These are phyloP conservation scores for Hyparrhenia diplandra DNA, from an alignment of 176 grass and related monocot genomes.

Conservation along the genomic window DNA sequence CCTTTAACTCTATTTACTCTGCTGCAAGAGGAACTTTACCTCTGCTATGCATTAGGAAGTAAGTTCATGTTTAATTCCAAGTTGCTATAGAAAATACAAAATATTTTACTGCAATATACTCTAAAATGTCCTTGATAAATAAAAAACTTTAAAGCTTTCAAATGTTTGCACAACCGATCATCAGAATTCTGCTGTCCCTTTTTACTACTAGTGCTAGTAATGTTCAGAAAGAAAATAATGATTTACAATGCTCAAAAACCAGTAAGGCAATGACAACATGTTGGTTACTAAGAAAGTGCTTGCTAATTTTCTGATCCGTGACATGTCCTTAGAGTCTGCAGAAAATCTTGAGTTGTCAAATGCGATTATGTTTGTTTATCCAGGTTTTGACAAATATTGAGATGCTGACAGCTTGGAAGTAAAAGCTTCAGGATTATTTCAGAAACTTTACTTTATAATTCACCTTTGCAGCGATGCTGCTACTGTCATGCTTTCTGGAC, in stretches of 20 bases:
- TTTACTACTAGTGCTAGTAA: not conserved
- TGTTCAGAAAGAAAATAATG: not conserved
- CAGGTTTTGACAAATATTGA: not conserved
- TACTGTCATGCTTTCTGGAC: constrained; percentile 93
- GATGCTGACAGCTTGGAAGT: constrained; percentile 12
- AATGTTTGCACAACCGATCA: not conserved
- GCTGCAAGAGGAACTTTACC: not conserved
- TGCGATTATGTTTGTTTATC: not conserved
- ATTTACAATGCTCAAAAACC: not conserved
- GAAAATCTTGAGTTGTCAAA: not conserved
- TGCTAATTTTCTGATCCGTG: constrained; percentile 1
- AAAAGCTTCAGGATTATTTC: not conserved
- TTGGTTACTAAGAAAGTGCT: not conserved
- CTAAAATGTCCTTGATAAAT: not conserved
- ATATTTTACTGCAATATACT: not conserved
- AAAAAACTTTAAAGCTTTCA: not conserved
- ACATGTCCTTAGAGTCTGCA: not conserved
- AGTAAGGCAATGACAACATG: not conserved
- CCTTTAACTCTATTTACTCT: not conserved
- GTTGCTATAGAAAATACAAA: not conserved
- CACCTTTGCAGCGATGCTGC: constrained; percentile 78
- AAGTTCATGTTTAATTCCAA: not conserved
- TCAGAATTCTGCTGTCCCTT: not conserved
- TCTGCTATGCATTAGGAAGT: not conserved
- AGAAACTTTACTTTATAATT: constrained; percentile 28